Percentiles rank a stretch among this genome's conserved stretches.
These are phyloP conservation scores for Capronia coronata DNA, from an alignment of 2,329 filamentous ascomycete genomes.

Conservation along the genomic window DNA sequence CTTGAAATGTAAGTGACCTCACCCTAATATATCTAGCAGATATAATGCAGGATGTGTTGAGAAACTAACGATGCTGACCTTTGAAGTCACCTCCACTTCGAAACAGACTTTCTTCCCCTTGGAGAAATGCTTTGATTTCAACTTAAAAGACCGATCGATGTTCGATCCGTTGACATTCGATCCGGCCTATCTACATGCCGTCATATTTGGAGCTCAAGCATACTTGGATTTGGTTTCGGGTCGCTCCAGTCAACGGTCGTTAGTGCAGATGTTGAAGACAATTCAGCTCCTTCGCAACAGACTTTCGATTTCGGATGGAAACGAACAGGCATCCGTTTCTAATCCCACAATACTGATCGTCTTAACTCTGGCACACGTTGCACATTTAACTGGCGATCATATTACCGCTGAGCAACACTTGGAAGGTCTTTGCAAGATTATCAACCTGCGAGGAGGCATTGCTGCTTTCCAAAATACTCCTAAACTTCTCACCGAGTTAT, in stretches of 20 bases:
- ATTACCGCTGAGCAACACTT: constrained; percentile 33
- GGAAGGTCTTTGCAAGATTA: constrained; percentile 36
- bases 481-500: constrained; percentile 36
- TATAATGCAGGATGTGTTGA: too few relatives aligned
- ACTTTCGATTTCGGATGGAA: constrained; percentile 16
- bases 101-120: constrained; percentile 34
- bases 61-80: not conserved
- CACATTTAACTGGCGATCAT: constrained; percentile 31
- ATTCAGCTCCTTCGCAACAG: constrained; percentile 33
- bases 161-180: constrained; percentile 34
- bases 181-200: constrained; percentile 35
- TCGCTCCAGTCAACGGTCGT: constrained; percentile 1
- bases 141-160: constrained; percentile 28
- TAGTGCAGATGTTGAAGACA: constrained; percentile 29
- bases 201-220: constrained; percentile 33
- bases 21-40: too few relatives aligned
- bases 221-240: constrained; percentile 28
- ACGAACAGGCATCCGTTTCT: constrained; percentile 28
- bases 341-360: constrained; percentile 33
- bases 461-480: constrained; percentile 29
- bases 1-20: constrained; percentile 30
- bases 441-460: constrained; percentile 37
- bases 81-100: constrained; percentile 31
- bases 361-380: constrained; percentile 32
- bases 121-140: constrained; percentile 32